Percentiles rank a stretch among this genome's conserved stretches.
These are phyloP conservation scores for Trichoderma hamatum DNA, from an alignment of 2,329 filamentous ascomycete genomes.

Conservation along the genomic window DNA sequence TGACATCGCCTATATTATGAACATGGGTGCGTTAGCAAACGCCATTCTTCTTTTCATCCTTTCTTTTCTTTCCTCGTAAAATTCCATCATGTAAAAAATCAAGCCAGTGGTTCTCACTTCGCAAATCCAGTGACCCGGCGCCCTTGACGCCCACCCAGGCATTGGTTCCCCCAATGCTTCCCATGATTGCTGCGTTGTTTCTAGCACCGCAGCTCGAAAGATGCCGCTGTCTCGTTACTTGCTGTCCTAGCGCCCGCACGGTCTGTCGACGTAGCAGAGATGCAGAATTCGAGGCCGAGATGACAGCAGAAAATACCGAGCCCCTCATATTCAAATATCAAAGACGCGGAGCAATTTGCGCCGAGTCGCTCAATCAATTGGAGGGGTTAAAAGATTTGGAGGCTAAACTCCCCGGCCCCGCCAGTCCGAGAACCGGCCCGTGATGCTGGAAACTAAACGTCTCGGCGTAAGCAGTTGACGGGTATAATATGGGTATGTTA, in stretches of 20 bases:
- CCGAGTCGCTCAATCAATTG: not conserved
- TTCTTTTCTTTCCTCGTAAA: not conserved
- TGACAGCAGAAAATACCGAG: not conserved
- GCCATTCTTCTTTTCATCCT: not conserved
- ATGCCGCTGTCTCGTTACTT: not conserved
- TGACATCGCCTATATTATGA: slow-evolving; percentile 49
- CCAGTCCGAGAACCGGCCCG: not conserved
- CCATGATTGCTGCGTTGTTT: slow-evolving; percentile 8
- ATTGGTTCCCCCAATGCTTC: slow-evolving; percentile 27
- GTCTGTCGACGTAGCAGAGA: not conserved
- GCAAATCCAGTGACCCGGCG: slow-evolving; percentile 44
- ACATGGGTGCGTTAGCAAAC: not conserved
- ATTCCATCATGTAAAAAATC: not conserved
- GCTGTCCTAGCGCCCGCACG: not conserved
- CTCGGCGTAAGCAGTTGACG: not conserved
- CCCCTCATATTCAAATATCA: slow-evolving; percentile 7
- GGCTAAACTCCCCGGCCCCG: not conserved
- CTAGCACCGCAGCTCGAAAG: not conserved
- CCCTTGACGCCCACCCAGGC: slow-evolving; percentile 46
- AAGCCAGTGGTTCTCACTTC: slow-evolving; percentile 39
- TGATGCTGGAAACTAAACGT: not conserved
- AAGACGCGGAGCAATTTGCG: not conserved
- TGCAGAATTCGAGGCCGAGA: not conserved
- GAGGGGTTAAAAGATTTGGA: not conserved
- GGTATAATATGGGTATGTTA: not conserved